Evolutionary conservation across 441 rosid species (phyloP), one percentile per base, ranked within the genome.

Genomic region (Mallotus repandus): DNA sequence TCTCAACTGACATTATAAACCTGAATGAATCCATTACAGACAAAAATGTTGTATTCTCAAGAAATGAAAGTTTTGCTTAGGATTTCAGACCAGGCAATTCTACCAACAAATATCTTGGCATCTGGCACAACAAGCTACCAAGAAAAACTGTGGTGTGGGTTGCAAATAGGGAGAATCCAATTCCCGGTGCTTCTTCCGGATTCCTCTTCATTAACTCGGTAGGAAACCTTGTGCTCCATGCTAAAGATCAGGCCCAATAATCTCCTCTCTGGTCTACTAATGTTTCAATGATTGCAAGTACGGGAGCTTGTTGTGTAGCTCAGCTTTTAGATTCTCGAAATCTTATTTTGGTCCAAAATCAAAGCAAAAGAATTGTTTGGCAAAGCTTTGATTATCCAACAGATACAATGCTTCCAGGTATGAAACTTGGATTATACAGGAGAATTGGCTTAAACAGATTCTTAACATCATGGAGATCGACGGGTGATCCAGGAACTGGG

Each of bases 331-430:
- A 80, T 73, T 45, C 80, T 0, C 86, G 88, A 5, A 75, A 84
- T 59, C 58, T 81, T 1, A 74, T 81, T 69, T 14, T 81, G 71
- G n/a, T 49, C 29, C 60, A 21, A 69, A 25, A 45, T 22, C 57
- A 49, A 16, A 58, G 18, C 8, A 48, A 61, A 29, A 32, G 7
- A 29, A 58, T 75, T 7, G 9, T 75, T 84, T 14, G 83, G 83
- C 76, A 81, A 54, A 83, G 84, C 67, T 83, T 83, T 38, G 78
- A 81, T 29, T 58, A 81, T 48, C 82, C 77, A 0, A 67, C 81
- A 1, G 68, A 79, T 66, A 69, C 76, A 0, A 0, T 56, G 3
- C 56, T 81, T 11, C 69, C 79, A 0, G 68, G 70, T 6, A 74
- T 74, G 81, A 76, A 72, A 54, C 22, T 71, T 10, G 83, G 87